Percentiles rank a stretch among this genome's conserved stretches.
These are phyloP conservation scores for Leptographium wingfieldii DNA, from an alignment of 2,329 filamentous ascomycete species.

Conservation along the genomic window DNA sequence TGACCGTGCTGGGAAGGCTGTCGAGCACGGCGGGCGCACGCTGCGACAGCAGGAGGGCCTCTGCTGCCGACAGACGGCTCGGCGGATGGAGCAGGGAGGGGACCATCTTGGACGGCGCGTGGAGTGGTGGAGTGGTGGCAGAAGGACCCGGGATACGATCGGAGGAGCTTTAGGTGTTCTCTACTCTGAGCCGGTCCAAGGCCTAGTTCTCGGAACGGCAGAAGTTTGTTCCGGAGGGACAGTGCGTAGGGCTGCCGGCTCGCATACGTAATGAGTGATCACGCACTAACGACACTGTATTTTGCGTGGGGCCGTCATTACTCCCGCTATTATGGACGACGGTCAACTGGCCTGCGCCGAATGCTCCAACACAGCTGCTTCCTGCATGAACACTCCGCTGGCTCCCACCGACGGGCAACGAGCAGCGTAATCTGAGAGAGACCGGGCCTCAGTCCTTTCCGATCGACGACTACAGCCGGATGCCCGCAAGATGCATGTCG, in stretches of 20 bases:
- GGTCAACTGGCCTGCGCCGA: background rate
- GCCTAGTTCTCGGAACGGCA: background rate
- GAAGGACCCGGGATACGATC: background rate
- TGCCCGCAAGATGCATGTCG: constrained; percentile 1
- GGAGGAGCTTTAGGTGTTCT: background rate
- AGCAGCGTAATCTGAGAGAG: background rate
- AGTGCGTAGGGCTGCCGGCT: background rate
- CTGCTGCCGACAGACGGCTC: constrained; percentile 40
- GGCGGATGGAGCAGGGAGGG: constrained; percentile 44
- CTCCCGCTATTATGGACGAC: background rate
- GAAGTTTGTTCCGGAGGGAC: constrained; percentile 1
- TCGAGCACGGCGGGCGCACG: constrained; percentile 44
- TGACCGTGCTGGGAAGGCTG: constrained; percentile 40
- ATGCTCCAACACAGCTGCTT: background rate
- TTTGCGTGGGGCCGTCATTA: constrained; percentile 1
- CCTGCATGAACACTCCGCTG: background rate
- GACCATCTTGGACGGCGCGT: constrained; percentile 24
- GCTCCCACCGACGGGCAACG: background rate
- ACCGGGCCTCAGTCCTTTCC: background rate
- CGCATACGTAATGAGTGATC: background rate
- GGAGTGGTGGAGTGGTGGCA: background rate
- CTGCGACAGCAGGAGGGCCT: constrained; percentile 46
- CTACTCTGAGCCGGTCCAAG: too few relatives aligned
- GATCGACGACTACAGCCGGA: background rate
- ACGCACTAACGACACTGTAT: background rate